Conservation (phyloP, 2,329 filamentous ascomycete species). For the Ilyonectria robusta region DNA sequence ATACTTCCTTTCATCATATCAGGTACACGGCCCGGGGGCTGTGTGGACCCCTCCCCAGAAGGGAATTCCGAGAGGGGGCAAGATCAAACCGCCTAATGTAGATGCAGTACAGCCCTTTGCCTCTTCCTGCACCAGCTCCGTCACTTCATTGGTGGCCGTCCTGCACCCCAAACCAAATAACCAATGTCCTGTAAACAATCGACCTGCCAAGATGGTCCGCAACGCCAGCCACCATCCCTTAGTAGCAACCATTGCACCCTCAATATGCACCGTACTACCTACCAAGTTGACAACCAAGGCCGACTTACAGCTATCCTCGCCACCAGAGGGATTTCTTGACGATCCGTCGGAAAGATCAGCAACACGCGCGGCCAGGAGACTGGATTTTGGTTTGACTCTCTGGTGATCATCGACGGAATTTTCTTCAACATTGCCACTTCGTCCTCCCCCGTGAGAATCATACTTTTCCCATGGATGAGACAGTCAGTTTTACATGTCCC, state of each 20-base stretch:
- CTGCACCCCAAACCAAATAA: constrained; percentile 37
- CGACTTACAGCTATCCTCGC: constrained; percentile 35
- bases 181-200: constrained; percentile 39
- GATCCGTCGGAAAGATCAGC: constrained; percentile 39
- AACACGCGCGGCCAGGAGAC: constrained; percentile 16
- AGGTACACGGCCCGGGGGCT: constrained; percentile 31
- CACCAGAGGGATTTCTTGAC: constrained; percentile 34
- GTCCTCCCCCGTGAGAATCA: constrained; percentile 13
- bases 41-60: constrained; percentile 32
- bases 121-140: constrained; percentile 31
- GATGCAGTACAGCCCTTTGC: constrained; percentile 38
- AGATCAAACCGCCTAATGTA: constrained; percentile 38
- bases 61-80: constrained; percentile 36
- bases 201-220: constrained; percentile 28
- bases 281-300: constrained; percentile 21
- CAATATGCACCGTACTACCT: background rate
- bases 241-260: constrained; percentile 43
- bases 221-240: constrained; percentile 36
- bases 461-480: background rate
- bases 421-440: constrained; percentile 35
- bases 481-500: constrained; percentile 8
- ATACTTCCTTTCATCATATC: constrained; percentile 22
- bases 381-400: constrained; percentile 31
- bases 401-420: constrained; percentile 22
- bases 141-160: constrained; percentile 40